These are phyloP conservation scores for Sclerotinia minor DNA, from an alignment of 2,329 filamentous ascomycete species.

Conservation along the genomic window DNA sequence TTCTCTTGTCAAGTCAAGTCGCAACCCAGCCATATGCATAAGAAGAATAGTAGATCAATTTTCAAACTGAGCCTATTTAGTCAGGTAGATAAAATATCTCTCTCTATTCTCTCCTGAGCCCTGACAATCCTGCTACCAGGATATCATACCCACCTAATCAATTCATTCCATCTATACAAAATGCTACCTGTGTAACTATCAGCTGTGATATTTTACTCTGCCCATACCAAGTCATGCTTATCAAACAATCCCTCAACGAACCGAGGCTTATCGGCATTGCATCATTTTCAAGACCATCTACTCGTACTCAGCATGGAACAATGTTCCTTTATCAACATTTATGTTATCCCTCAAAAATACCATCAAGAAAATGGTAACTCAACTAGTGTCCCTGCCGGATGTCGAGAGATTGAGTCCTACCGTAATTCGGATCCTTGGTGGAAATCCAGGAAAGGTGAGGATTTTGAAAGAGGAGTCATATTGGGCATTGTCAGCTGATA, in stretches of 20 bases:
- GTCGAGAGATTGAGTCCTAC: conserved; percentile 75
- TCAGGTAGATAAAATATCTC: neutral
- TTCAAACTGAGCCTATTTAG: neutral
- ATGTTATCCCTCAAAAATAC: conserved; percentile 13
- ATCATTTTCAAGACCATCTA: conserved; percentile 9
- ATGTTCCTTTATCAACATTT: neutral
- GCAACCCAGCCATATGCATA: neutral
- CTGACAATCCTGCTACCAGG: neutral
- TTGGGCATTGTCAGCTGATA: conserved; percentile 23
- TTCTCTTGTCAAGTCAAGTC: neutral
- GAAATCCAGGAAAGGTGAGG: conserved; percentile 80
- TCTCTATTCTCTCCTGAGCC: neutral
- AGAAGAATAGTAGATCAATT: neutral
- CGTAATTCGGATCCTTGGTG: conserved; percentile 82
- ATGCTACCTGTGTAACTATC: no score
- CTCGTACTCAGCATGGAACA: neutral
- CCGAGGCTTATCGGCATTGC: conserved; percentile 22
- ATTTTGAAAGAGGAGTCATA: neutral
- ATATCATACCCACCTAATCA: neutral
- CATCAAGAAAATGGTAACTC: conserved; percentile 39
- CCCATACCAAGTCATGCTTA: neutral
- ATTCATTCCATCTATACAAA: neutral
- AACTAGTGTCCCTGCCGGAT: conserved; percentile 55
- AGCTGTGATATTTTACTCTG: neutral
- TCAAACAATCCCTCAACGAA: conserved; percentile 5